Evolutionary conservation across 352 stramenopile genomes (phyloP), one percentile per base, ranked within the genome.

Genomic region (Phytophthora colocasiae): DNA sequence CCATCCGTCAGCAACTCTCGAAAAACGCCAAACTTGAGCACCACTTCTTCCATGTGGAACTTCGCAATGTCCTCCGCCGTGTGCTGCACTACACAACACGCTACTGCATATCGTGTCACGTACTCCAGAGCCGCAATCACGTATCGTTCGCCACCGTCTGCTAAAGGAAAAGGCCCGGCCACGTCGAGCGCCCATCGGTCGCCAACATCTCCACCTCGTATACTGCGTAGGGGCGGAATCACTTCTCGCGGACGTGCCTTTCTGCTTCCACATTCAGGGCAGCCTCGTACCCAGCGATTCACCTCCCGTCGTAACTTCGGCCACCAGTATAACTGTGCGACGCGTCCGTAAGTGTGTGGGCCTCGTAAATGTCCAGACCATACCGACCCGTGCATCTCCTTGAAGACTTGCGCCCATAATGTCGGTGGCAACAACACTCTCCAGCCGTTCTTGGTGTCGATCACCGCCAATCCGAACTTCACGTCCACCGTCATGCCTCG

Each of bases 171-270:
- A 5, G 7, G 19, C 1, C 43, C 43, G 1, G 22, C 19, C 19
- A 49, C 43, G 12, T 34, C 43, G 4, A 49, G 12, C 6, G 47
- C 31, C 47, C 31, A 54, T 3, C 29, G 29, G 15, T 43, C 47
- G 3, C 47, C 47, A 14, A 54, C 31, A 14, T 43, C 47, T 1
- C 47, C 15, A 7, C 47, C 27, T 11, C 17, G 27, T 31, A 54
- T 17, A 26, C 27, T 54, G 2, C n/a, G n/a, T 17, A 44, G 3
- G 10, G 47, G 47, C 6, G 47, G 47, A 6, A 54, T n/a, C 0
- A 54, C 47, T 19, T 43, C 29, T 17, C 47, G 29, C 8, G 47
- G 47, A 5, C 47, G 27, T n/a, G 47, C 29, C 17, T 54, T 41
- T 1, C 29, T 31, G 6, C 29, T 43, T 4, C 47, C 47, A 31